Evolutionary conservation across 441 rosid species (phyloP).

Genomic region (Populus hybrid): DNA sequence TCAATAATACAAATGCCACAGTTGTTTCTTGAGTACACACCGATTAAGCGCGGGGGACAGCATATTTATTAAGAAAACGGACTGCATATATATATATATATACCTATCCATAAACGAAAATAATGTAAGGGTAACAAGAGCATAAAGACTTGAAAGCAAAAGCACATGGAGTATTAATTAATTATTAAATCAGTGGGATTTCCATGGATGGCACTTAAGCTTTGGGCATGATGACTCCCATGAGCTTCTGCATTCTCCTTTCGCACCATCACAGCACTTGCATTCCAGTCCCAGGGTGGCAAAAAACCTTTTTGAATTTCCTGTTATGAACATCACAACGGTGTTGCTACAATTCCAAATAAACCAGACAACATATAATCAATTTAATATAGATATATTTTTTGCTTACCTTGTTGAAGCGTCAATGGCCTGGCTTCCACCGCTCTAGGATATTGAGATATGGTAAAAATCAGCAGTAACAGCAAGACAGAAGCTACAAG

Average conservation of each 20-base stretch:
- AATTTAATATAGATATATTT: no score
- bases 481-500: slow-evolving; percentile 7
- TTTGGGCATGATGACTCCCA: slow-evolving; percentile 37
- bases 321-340: slow-evolving; percentile 7
- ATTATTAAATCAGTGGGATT: slow-evolving; percentile 1
- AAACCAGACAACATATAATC: neutral
- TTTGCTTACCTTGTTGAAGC: slow-evolving; percentile 8
- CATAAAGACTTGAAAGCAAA: neutral
- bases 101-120: neutral
- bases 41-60: neutral
- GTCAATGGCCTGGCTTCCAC: slow-evolving; percentile 17
- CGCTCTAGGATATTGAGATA: neutral
- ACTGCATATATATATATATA: neutral
- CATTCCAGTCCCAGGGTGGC: slow-evolving; percentile 36
- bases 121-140: neutral
- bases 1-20: neutral
- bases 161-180: neutral
- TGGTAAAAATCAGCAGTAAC: neutral
- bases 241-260: slow-evolving; percentile 32
- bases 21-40: neutral
- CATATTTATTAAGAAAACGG: neutral
- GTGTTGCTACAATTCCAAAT: neutral
- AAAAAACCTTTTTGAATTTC: slow-evolving; percentile 23
- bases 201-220: slow-evolving; percentile 45
- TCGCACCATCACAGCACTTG: slow-evolving; percentile 43